Evolutionary conservation across 2,329 filamentous ascomycete species (phyloP).

Genomic region (Apiospora rasikravindrae): DNA sequence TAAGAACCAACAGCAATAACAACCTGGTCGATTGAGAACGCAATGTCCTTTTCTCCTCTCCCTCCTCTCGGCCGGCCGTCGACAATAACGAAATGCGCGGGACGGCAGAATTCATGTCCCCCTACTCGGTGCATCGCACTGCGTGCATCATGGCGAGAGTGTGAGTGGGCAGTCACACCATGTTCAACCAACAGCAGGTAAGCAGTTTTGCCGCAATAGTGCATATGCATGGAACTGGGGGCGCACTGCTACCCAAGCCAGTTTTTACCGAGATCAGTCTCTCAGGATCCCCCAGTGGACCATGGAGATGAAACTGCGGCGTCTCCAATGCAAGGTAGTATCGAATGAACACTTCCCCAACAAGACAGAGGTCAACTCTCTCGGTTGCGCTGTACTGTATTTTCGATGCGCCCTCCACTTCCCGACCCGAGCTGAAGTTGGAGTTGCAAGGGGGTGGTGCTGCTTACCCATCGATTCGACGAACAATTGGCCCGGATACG

Average conservation of each 20-base stretch:
- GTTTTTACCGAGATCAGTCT: slow-evolving; percentile 10
- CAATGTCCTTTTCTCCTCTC: background rate
- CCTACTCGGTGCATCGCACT: background rate
- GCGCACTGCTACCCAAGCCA: background rate
- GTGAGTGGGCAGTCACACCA: slow-evolving; percentile 3
- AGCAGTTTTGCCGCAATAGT: background rate
- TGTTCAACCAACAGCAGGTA: background rate
- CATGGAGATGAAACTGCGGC: background rate
- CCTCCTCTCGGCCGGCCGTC: background rate
- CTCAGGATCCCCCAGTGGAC: background rate
- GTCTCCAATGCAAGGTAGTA: background rate
- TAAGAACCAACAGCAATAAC: background rate
- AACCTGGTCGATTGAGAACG: background rate
- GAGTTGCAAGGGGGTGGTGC: background rate
- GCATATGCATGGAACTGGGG: slow-evolving; percentile 7
- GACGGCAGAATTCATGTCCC: background rate
- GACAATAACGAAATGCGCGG: background rate
- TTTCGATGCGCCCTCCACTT: background rate
- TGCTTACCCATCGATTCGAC: background rate
- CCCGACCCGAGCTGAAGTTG: background rate
- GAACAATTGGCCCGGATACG: background rate
- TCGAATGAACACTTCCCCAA: background rate
- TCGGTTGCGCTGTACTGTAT: background rate
- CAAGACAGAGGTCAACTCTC: background rate
- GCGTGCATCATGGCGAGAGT: background rate